These are phyloP conservation scores for Tephrocybe sp. DNA, from an alignment of 768 basidiomycete genomes.

Conservation along the genomic window DNA sequence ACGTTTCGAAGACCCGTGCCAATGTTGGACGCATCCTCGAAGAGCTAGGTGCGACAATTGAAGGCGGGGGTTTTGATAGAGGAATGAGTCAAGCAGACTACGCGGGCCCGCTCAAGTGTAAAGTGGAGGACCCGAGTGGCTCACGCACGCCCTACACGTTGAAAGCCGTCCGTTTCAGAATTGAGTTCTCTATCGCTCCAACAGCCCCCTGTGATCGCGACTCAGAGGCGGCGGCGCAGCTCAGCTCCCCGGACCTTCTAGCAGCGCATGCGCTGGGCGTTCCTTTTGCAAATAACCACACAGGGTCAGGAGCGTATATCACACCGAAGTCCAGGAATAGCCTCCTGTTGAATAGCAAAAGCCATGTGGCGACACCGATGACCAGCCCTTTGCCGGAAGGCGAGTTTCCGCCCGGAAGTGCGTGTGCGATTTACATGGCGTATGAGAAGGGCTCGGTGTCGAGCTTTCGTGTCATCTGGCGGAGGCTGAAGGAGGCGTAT, in stretches of 20 bases:
- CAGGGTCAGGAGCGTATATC: conserved; percentile 11
- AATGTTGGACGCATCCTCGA: conserved; percentile 67
- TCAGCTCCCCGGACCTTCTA: conserved; percentile 10
- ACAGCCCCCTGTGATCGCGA: conserved; percentile 17
- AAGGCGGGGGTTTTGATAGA: conserved; percentile 27
- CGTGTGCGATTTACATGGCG: conserved; percentile 72
- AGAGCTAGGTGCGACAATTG: conserved; percentile 59
- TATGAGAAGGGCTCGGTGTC: conserved; percentile 92
- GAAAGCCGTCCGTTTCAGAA: conserved; percentile 81
- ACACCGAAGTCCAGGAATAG: conserved; percentile 25
- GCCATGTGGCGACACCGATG: conserved; percentile 11
- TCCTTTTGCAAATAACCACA: not conserved
- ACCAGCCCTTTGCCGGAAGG: conserved; percentile 16
- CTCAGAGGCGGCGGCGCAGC: not conserved
- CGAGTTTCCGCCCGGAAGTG: conserved; percentile 36
- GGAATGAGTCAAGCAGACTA: conserved; percentile 21
- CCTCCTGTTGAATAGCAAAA: conserved; percentile 19
- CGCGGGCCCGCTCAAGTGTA: conserved; percentile 39
- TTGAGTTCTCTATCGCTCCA: conserved; percentile 61
- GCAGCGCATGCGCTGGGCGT: conserved; percentile 13
- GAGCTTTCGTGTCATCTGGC: conserved; percentile 79
- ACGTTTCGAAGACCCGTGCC: conserved; percentile 58
- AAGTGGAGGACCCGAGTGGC: conserved; percentile 51
- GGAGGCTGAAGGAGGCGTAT: conserved; percentile 72
- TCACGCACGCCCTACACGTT: conserved; percentile 44